A percentile compares a stretch with the other conserved stretches of the same genome.
Conservation (phyloP, 805 yeast genomes). For the Kuraishia borneana region DNA sequence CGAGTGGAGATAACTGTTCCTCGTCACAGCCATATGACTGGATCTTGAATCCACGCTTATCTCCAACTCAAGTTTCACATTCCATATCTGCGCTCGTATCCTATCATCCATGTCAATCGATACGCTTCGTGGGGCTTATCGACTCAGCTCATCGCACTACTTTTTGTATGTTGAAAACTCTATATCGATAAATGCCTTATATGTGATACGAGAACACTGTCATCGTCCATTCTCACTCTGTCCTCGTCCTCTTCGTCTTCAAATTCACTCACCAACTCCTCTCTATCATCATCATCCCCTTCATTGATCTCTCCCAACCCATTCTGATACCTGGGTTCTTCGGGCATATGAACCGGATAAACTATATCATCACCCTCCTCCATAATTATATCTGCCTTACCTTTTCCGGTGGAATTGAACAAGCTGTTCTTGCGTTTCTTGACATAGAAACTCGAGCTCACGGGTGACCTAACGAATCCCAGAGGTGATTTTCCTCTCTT, state of each 20-base stretch:
- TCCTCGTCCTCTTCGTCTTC: conserved; percentile 1
- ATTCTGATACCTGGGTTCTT: neutral
- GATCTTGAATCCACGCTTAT: conserved; percentile 19
- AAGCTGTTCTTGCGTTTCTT: conserved; percentile 2
- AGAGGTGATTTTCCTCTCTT: conserved; percentile 4
- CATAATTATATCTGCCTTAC: neutral
- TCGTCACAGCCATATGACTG: conserved; percentile 11
- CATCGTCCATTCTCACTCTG: neutral
- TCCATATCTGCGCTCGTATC: conserved; percentile 28
- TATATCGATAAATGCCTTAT: neutral
- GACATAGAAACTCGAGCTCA: neutral
- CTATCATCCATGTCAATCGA: neutral
- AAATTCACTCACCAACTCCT: neutral
- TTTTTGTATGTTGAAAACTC: no score
- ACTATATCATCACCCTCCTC: conserved; percentile 3
- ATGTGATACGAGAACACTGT: neutral
- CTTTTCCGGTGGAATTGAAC: neutral
- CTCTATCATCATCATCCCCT: neutral
- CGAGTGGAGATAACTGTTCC: conserved; percentile 45
- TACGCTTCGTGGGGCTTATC: neutral
- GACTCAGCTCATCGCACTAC: no score
- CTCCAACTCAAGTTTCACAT: conserved; percentile 37
- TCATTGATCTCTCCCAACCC: neutral
- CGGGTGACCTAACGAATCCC: conserved; percentile 1
- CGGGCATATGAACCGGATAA: neutral